A percentile compares a stretch with the other conserved stretches of the same genome.
Evolutionary conservation across 2,329 filamentous ascomycete genomes (phyloP).

Genomic region (Ilyonectria mors-panacis): DNA sequence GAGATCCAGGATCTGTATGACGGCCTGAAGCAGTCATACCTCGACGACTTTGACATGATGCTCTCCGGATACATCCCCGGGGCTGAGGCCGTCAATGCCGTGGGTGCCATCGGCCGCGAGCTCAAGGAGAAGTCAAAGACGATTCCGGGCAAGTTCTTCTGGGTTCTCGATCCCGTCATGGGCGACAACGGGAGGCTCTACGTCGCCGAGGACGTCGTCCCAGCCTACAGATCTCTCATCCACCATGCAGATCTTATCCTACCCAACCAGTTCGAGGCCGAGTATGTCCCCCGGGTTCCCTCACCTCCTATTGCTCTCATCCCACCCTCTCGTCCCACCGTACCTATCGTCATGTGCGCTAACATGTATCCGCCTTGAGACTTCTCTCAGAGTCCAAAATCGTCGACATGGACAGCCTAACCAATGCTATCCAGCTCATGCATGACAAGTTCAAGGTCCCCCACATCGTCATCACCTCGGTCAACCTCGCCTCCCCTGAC

Average conservation of each 20-base stretch:
- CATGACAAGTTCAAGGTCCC: conserved; percentile 84
- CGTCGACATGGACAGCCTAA: conserved; percentile 79
- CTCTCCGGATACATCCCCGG: conserved; percentile 95
- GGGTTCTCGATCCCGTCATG: conserved; percentile 99
- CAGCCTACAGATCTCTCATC: conserved; percentile 87
- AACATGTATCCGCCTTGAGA: conserved; percentile 61
- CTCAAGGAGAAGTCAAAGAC: conserved; percentile 76
- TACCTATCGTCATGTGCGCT: conserved; percentile 4
- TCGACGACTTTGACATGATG: conserved; percentile 94
- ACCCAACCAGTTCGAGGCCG: conserved; percentile 97
- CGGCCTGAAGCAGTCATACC: conserved; percentile 85
- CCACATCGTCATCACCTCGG: conserved; percentile 93
- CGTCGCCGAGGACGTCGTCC: conserved; percentile 91
- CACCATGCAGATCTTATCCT: conserved; percentile 90
- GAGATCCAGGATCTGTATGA: conserved; percentile 89
- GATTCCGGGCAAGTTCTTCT: conserved; percentile 87
- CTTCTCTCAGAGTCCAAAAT: conserved; percentile 90
- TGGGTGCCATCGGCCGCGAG: conserved; percentile 87
- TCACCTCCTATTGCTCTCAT: background rate
- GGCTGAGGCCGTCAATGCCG: conserved; percentile 84
- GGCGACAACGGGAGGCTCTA: conserved; percentile 95
- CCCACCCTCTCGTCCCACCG: background rate
- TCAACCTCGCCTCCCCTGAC: conserved; percentile 75
- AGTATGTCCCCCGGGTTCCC: conserved; percentile 72
- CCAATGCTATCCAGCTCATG: conserved; percentile 80